Evolutionary conservation across 306 rosid species (phyloP), one percentile per base, ranked within the genome.

Genomic region (Cicer judaicum): DNA sequence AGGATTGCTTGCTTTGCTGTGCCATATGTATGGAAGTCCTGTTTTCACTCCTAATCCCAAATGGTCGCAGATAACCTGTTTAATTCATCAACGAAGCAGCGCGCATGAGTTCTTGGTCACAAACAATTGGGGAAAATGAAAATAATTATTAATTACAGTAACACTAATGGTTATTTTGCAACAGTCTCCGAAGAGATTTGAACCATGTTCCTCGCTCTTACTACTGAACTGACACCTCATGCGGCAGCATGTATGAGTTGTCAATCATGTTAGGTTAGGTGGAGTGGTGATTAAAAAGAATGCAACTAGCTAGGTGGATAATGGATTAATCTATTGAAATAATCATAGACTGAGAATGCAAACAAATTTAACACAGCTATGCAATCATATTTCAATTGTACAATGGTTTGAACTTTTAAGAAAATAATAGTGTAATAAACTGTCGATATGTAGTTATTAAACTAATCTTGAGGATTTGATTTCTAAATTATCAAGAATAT

Each of bases 1-100:
- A 49, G 97, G 97, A 79, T 92, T 92, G 86, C 97, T 92, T 64
- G 97, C 97, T 84, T 92, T 92, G 96, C 97, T 92, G 88, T 92
- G 97, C 93, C 93, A 92, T 19, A 92, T 88, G 89, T 90, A 92
- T 72, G 97, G 97, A 36, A 92, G 88, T 49, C 97, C 97, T 13
- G 97, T 92, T 82, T 92, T 92, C 64, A 92, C 88, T 73, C 97
- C 97, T 52, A 70, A 67, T 0, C 92, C 97, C 69, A 92, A 77
- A 78, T 92, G 97, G 79, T 92, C 97, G 65, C 93, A 88, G 68
- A 92, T 90, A 62, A 92, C 96, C 97, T 92, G 71, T 55, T 57
- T 2, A 8, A 16, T 74, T 63, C 82, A 64, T 52, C 64, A 29
- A 46, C 55, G 15, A 12, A 5, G 44, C 43, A 16, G 4, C 40